Evolutionary conservation across 257 asterid species (phyloP), one percentile per base, ranked within the genome.

Genomic region (Solanum clarkiae): DNA sequence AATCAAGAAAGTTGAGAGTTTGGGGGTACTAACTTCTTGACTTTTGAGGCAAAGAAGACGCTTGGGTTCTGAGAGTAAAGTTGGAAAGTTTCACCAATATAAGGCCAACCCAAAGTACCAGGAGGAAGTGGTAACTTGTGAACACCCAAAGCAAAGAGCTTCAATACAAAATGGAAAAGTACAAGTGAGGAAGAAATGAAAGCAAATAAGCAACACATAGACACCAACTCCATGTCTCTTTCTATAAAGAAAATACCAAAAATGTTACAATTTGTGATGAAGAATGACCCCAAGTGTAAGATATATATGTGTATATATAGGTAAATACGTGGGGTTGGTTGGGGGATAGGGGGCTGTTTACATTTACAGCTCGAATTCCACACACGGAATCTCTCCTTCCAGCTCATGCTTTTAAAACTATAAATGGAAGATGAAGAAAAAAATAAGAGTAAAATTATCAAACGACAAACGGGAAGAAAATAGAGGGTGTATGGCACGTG

Each of bases 41-140:
- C 90, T 90, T 92, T 94, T 71, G 94, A 87, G 55, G 95, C 91
- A 80, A 94, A 94, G 92, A 93, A 94, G 66, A 90, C 89, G 85
- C 92, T 94, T 54, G 98, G 98, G 56, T 94, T 92, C 55, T 93
- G 93, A 3, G 98, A 94, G 88, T 94, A 94, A 54, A 94, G 93
- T 63, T 91, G 95, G 85, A 94, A 92, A 53, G 98, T 94, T 87
- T 94, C 98, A 1, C 98, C 98, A 80, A 94, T 88, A 79, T 94
- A 94, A 81, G 94, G 97, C 95, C 95, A 93, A 7, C 98, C 98
- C 90, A 94, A 84, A 81, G 94, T 86, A 57, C 98, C 98, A n/a
- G 98, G 98, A 12, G 98, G 98, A 4, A 94, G 95, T 9, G 94
- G 93, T 63, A 92, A 59, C 80, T 89, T 91, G 14, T 47, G 82